Conservation (phyloP, 2,329 filamentous ascomycete species). For the Phaeosphaeriaceae sp. region DNA sequence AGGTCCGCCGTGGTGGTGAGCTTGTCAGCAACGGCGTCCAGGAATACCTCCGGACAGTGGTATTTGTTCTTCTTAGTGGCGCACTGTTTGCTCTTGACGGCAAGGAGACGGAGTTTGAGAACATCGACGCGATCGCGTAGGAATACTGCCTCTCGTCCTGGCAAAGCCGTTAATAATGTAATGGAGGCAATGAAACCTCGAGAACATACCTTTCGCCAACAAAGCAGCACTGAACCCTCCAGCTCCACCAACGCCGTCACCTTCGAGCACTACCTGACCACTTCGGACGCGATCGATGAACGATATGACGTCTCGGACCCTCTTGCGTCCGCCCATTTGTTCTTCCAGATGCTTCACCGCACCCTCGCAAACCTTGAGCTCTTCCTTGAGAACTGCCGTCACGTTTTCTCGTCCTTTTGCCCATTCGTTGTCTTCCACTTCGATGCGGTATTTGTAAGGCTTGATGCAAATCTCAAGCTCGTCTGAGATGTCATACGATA, state of each 20-base stretch:
- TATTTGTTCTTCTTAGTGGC: conserved; percentile 87
- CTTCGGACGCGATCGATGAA: conserved; percentile 92
- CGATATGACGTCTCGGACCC: conserved; percentile 84
- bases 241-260: conserved; percentile 81
- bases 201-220: conserved; percentile 74
- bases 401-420: conserved; percentile 83
- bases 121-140: conserved; percentile 90
- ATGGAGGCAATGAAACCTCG: neutral
- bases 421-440: conserved; percentile 93
- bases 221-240: conserved; percentile 92
- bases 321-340: conserved; percentile 79
- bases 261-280: conserved; percentile 84
- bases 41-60: conserved; percentile 94
- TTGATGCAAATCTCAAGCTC: conserved; percentile 99
- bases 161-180: conserved; percentile 10
- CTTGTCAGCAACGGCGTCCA: conserved; percentile 96
- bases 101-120: conserved; percentile 86
- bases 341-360: conserved; percentile 80
- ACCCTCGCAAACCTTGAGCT: conserved; percentile 82
- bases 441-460: conserved; percentile 97
- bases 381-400: conserved; percentile 79
- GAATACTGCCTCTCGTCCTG: conserved; percentile 92
- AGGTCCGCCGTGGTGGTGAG: conserved; percentile 93
- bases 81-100: conserved; percentile 91
- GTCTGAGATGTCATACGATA: conserved; percentile 96